These are phyloP conservation scores for Naganishia friedmannii DNA, from an alignment of 768 basidiomycete genomes.

Conservation along the genomic window DNA sequence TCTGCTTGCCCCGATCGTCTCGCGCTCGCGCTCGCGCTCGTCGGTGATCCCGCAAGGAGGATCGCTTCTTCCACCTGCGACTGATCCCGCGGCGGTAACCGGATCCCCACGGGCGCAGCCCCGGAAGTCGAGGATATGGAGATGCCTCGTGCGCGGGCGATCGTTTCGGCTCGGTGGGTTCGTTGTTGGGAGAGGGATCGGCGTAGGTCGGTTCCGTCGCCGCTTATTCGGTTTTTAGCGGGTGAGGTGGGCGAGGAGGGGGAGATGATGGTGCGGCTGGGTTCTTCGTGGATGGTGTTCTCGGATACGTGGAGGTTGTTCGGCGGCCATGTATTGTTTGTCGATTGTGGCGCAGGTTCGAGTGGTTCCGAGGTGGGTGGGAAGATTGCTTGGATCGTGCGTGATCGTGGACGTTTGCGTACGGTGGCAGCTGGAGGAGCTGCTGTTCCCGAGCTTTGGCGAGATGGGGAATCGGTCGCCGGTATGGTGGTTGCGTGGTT, in stretches of 20 bases:
- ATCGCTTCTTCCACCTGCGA: background rate
- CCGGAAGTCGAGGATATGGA: constrained; percentile 10
- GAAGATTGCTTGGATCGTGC: constrained; percentile 25
- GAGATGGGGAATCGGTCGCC: background rate
- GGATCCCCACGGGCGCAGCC: background rate
- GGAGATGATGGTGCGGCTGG: no score
- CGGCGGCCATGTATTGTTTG: background rate
- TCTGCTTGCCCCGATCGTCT: background rate
- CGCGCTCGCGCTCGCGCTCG: background rate
- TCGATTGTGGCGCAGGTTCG: background rate
- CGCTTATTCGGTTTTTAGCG: background rate
- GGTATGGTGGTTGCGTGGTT: background rate
- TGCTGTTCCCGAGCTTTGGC: background rate
- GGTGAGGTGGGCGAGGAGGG: background rate
- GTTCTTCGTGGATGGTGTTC: background rate
- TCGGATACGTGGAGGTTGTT: background rate
- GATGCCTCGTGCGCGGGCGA: background rate
- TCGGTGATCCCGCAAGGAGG: background rate
- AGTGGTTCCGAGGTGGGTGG: background rate
- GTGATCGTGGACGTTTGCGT: constrained; percentile 6
- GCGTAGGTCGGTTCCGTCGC: background rate
- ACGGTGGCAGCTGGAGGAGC: background rate
- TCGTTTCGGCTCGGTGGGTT: background rate
- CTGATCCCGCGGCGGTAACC: background rate
- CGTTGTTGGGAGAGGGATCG: background rate